Evolutionary conservation across 208 protist genomes (phyloP), one percentile per base, ranked within the genome.

Genomic region (Wallacemonas sp.): DNA sequence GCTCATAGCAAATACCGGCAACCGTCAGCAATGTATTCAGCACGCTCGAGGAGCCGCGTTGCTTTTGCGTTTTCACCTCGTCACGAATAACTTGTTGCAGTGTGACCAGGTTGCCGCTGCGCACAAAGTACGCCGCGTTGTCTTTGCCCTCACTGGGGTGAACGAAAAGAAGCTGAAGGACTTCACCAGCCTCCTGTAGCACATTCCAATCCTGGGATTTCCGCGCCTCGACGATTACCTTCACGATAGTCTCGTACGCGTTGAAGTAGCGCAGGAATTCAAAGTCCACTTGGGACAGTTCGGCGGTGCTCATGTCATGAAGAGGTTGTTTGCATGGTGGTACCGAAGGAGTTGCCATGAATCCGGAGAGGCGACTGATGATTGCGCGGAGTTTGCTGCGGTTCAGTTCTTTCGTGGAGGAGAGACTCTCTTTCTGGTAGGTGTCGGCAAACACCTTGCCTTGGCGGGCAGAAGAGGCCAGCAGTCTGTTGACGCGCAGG

Each of bases 191-290:
- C 36, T 86, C 76, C 36, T 77, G 71, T 28, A 91, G 42, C 1
- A 80, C 70, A 15, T 33, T 42, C 26, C 78, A 70, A 46, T 91
- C 82, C 31, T 77, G 72, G n/a, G 49, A 70, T 46, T 83, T 83
- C 2, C 88, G 79, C 9, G 84, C 78, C 45, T 88, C 80, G 26
- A 80, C 51, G 41, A 93, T 76, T 0, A 90, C 67, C 38, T 76
- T 70, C 6, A 82, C 62, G 26, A 92, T 59, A 2, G 62, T 66
- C 21, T 91, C 86, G 65, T 84, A 92, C 5, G 56, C 53, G 55
- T 93, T 91, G 69, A 86, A 95, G 66, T 95, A 92, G 8, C 89
- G 85, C 58, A 91, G 33, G 46, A 79, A 95, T 66, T 95, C 86
- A 65, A 86, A 77, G 64, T 95, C 89, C 30, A 76, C 54, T n/a